A percentile compares a stretch with the other conserved stretches of the same genome.
Conservation (phyloP, 768 basidiomycete genomes). For the Boletus sp. region DNA sequence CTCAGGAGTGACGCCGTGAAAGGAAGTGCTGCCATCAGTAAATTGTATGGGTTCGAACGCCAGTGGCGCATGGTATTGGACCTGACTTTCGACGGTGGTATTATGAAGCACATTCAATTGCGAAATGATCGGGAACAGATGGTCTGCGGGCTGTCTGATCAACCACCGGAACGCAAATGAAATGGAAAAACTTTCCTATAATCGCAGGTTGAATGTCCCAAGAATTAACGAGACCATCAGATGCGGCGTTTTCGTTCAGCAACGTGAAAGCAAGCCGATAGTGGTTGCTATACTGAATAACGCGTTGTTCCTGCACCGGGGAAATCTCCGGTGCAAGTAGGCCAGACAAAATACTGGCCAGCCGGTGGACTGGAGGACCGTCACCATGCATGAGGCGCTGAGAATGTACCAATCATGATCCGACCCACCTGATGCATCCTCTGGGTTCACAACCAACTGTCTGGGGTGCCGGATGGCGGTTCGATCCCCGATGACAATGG, state of each 20-base stretch:
- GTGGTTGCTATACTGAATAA: conserved; percentile 74
- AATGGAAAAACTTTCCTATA: conserved; percentile 46
- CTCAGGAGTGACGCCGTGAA: conserved; percentile 68
- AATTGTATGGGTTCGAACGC: conserved; percentile 64
- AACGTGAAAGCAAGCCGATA: conserved; percentile 91
- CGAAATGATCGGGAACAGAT: conserved; percentile 64
- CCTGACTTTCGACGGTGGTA: conserved; percentile 92
- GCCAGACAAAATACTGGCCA: conserved; percentile 38
- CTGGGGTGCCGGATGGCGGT: conserved; percentile 24
- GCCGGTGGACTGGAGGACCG: conserved; percentile 34
- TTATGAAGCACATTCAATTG: conserved; percentile 73
- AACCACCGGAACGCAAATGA: conserved; percentile 18
- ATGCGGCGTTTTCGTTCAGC: conserved; percentile 83
- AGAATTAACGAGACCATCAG: conserved; percentile 52
- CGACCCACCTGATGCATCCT: conserved; percentile 30
- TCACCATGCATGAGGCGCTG: conserved; percentile 10
- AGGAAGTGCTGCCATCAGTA: conserved; percentile 31
- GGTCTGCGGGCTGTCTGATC: conserved; percentile 43
- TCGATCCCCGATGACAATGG: conserved; percentile 22
- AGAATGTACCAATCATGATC: neutral
- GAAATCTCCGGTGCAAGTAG: conserved; percentile 45
- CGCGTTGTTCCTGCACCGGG: conserved; percentile 48
- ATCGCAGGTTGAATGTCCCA: conserved; percentile 78
- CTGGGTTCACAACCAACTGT: conserved; percentile 20
- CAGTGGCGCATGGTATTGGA: conserved; percentile 88